Base-by-base conservation (phyloP, 257 asterid genomes). In the Nyctanthes arbortristis region DNA sequence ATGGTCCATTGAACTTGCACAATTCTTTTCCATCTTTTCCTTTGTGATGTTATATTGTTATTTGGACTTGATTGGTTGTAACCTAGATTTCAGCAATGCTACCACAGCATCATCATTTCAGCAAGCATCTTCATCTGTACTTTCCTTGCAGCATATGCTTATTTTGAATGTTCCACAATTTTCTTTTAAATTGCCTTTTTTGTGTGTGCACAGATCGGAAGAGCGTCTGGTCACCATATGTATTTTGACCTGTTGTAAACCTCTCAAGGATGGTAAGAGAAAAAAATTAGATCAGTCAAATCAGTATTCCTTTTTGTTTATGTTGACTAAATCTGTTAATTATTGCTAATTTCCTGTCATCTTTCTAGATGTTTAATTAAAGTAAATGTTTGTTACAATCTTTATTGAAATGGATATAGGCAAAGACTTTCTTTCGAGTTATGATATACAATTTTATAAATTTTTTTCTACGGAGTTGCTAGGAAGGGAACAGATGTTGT, bases 1-100 rank as follows among this genome's bases (percentile, higher is more conserved):
- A 45, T 28, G 24, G 43, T 47, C 27, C 36, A 60, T 55, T 35
- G 31, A 28, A 65, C 9, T 37, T n/a, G 6, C 55, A 61, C n/a
- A 3, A 16, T 28, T 9, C 57, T 43, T 70, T 5, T 58, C 7
- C 43, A 58, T 36, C 67, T 18, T n/a, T 32, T 32, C 25, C 56
- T 28, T 3, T 18, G 67, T 62, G 66, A 68, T 70, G 34, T 58
- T 18, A 22, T 30, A 39, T 66, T 61, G 45, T 61, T 37, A 57
- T 32, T 54, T 30, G 7, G 13, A 27, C 59, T 70, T 45, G 37
- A 20, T 63, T 37, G 35, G 16, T 64, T 29, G 24, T 56, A 25
- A 63, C 31, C 30, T 68, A 40, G 39, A 24, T 33, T 45, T 79
- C 57, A 49, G 20, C 12, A 22, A 18, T 20, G 18, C 4, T 49